A percentile compares a stretch with the other conserved stretches of the same genome.
phyloP scores from a whole-genome alignment of 768 basidiomycete genomes.

The Collybia sp. region DNA sequence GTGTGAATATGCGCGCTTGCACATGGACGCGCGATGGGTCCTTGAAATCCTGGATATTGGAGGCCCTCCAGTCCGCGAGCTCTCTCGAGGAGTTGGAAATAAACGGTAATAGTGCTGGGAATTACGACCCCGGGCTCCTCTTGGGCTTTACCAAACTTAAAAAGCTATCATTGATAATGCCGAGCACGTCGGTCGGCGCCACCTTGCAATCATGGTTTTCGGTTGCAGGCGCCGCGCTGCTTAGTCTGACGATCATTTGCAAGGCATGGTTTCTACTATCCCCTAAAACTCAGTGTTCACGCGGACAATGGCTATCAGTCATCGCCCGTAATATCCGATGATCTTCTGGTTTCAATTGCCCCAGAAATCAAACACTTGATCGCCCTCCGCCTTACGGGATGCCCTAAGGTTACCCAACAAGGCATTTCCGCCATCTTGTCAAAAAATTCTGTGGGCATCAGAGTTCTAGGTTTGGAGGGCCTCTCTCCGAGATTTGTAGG shows the following conservation, averaged over 20 bases:
- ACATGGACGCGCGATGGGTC: slow-evolving; percentile 83
- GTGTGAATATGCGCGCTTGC: slow-evolving; percentile 54
- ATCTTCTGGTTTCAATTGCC: slow-evolving; percentile 43
- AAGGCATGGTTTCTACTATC: slow-evolving; percentile 38
- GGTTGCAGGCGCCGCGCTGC: slow-evolving; percentile 39
- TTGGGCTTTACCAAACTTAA: slow-evolving; percentile 43
- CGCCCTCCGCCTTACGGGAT: slow-evolving; percentile 60
- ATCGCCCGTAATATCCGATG: slow-evolving; percentile 56
- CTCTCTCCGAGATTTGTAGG: slow-evolving; percentile 57
- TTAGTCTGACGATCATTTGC: slow-evolving; percentile 62
- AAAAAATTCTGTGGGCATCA: slow-evolving; percentile 39
- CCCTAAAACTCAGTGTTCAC: not conserved
- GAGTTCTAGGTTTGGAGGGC: slow-evolving; percentile 56
- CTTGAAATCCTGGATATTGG: slow-evolving; percentile 52
- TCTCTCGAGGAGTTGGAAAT: slow-evolving; percentile 58
- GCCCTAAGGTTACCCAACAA: slow-evolving; percentile 59
- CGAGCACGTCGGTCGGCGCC: slow-evolving; percentile 47
- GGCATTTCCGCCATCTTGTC: slow-evolving; percentile 52
- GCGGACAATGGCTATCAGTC: slow-evolving; percentile 32
- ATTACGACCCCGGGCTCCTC: slow-evolving; percentile 53
- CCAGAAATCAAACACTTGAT: slow-evolving; percentile 46
- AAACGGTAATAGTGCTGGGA: slow-evolving; percentile 57
- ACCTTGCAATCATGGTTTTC: slow-evolving; percentile 48
- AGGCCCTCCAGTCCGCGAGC: slow-evolving; percentile 37
- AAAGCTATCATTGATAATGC: slow-evolving; percentile 72